phyloP scores from a whole-genome alignment of 2,329 filamentous ascomycete genomes.

The Ramularia collo-cygni region DNA sequence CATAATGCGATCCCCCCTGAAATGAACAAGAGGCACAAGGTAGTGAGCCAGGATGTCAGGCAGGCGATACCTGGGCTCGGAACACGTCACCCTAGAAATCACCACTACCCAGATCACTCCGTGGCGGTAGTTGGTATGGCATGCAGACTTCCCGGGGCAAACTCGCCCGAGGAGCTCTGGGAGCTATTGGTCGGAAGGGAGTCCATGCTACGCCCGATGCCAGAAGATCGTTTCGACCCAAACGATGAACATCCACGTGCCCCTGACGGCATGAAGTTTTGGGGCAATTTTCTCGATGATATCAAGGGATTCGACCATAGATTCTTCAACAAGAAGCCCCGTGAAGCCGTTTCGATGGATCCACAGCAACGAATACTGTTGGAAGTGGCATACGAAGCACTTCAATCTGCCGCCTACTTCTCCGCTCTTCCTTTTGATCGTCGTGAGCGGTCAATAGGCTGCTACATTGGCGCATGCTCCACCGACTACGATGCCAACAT shows the following conservation, averaged over 20 bases:
- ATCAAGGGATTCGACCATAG: slow-evolving; percentile 26
- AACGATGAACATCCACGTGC: neutral
- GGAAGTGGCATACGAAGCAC: slow-evolving; percentile 27
- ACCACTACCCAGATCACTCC: neutral
- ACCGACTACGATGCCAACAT: slow-evolving; percentile 34
- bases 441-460: slow-evolving; percentile 26
- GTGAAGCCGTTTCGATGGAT: slow-evolving; percentile 26
- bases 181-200: slow-evolving; percentile 4
- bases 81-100: neutral
- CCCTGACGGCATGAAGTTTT: slow-evolving; percentile 1
- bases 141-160: slow-evolving; percentile 8
- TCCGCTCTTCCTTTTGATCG: neutral
- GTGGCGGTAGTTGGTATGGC: slow-evolving; percentile 15
- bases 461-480: slow-evolving; percentile 32
- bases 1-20: neutral
- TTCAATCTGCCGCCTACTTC: slow-evolving; percentile 30
- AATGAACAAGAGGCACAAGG: neutral
- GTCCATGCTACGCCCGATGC: neutral
- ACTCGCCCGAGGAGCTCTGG: slow-evolving; percentile 11
- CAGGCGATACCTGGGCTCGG: neutral
- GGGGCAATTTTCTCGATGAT: slow-evolving; percentile 14
- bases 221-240: slow-evolving; percentile 4
- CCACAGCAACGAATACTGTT: slow-evolving; percentile 28
- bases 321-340: slow-evolving; percentile 28
- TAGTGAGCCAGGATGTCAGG: neutral